Conservation (phyloP, 1,284 basidiomycete species). For the Trametes sp. region DNA sequence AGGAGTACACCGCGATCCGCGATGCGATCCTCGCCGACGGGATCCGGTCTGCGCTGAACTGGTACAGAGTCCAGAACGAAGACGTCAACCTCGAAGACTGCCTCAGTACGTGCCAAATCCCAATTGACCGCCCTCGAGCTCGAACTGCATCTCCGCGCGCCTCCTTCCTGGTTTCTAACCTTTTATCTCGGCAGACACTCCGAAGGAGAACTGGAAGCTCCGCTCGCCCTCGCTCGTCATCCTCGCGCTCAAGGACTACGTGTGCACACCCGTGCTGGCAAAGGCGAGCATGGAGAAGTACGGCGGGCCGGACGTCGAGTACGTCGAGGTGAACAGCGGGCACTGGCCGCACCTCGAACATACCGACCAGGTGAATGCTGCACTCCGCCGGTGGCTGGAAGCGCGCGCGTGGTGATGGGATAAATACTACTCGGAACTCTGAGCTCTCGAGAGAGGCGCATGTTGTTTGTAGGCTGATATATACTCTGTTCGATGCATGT, state of each 20-base stretch:
- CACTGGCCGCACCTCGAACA: background rate
- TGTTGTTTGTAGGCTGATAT: no score
- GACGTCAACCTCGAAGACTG: background rate
- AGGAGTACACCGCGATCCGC: slow-evolving; percentile 12
- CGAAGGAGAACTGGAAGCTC: background rate
- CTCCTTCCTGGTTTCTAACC: background rate
- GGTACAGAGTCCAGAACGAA: background rate
- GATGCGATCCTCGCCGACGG: slow-evolving; percentile 1
- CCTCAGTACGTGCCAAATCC: background rate
- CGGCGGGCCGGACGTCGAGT: background rate
- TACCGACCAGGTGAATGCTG: background rate
- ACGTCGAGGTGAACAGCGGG: background rate
- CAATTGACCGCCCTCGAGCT: background rate
- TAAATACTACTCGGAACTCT: no score
- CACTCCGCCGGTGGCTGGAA: background rate
- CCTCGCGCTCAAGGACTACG: background rate
- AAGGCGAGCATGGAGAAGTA: background rate
- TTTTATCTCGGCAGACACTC: background rate
- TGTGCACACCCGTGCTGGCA: background rate
- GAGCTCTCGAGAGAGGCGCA: no score
- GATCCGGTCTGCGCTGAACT: slow-evolving; percentile 10
- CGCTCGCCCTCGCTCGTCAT: background rate
- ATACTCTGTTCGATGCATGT: no score
- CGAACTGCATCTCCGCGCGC: background rate
- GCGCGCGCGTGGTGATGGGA: background rate